Percentiles rank a stretch among this genome's conserved stretches.
Evolutionary conservation across 106 monocot species (phyloP).

Genomic region (Posidonia australis): DNA sequence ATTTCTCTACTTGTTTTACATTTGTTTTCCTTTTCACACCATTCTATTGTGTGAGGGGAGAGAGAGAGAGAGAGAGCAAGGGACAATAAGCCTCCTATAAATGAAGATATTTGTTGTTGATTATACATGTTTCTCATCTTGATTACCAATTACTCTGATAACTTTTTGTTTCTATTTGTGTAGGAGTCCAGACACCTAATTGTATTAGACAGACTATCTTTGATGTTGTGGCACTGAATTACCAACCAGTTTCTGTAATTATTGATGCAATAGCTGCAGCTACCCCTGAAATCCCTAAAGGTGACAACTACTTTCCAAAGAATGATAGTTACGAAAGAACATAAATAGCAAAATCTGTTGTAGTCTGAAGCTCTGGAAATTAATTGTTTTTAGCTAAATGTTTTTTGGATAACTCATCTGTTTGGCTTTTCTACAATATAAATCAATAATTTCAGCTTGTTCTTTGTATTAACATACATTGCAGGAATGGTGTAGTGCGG

Average conservation of each 20-base stretch:
- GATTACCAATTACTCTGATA: too few relatives aligned
- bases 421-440: too few relatives aligned
- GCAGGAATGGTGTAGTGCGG: slow-evolving; percentile 39
- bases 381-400: background rate
- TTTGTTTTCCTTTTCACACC: too few relatives aligned
- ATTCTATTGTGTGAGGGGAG: too few relatives aligned
- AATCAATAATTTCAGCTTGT: too few relatives aligned
- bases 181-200: slow-evolving; percentile 96
- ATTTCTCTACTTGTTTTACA: too few relatives aligned
- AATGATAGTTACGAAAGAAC: background rate
- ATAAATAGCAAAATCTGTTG: background rate
- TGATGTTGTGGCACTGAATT: slow-evolving; percentile 81
- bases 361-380: background rate
- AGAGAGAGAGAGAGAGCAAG: too few relatives aligned
- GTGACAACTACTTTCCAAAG: slow-evolving; percentile 20
- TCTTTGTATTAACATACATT: slow-evolving; percentile 27
- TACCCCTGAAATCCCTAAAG: slow-evolving; percentile 65
- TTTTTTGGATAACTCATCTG: background rate
- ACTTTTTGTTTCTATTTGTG: background rate
- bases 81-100: too few relatives aligned
- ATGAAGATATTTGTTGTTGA: too few relatives aligned
- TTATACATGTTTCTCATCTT: too few relatives aligned
- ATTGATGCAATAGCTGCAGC: slow-evolving; percentile 93
- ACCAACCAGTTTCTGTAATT: slow-evolving; percentile 56
- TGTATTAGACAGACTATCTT: slow-evolving; percentile 95